Conservation (phyloP, 352 stramenopile genomes). For the Pelagophyceae sp. region DNA sequence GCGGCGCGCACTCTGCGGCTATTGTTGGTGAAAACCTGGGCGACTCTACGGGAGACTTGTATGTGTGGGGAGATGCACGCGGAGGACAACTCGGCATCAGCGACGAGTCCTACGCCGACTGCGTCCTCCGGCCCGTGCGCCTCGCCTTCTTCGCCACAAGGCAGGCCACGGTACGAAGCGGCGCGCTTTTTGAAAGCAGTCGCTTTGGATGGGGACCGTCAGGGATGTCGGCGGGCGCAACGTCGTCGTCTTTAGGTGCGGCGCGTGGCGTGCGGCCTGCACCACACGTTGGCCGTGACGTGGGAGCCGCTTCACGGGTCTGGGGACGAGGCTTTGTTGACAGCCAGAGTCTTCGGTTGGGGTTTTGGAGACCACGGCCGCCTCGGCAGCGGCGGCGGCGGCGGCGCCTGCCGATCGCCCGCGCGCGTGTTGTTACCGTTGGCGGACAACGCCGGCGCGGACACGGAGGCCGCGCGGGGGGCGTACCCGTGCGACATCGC, state of each 20-base stretch:
- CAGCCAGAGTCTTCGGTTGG: constrained; percentile 22
- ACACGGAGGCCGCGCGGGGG: not conserved
- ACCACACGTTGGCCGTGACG: constrained; percentile 25
- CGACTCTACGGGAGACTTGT: not conserved
- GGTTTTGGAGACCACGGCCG: constrained; percentile 27
- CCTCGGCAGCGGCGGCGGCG: constrained; percentile 19
- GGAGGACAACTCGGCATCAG: constrained; percentile 24
- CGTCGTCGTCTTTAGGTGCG: too few species aligned
- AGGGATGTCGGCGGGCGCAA: too few species aligned
- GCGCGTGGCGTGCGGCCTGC: constrained; percentile 24
- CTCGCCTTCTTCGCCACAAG: constrained; percentile 8
- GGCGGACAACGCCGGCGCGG: not conserved
- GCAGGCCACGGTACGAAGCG: not conserved
- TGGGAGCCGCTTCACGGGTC: too few species aligned
- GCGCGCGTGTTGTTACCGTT: not conserved
- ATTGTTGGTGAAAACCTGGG: not conserved
- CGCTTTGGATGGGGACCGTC: too few species aligned
- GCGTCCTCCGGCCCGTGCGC: not conserved
- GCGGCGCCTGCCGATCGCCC: not conserved
- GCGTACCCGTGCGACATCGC: too few species aligned
- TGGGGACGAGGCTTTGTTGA: not conserved
- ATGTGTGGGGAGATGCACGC: constrained; percentile 22
- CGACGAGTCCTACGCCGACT: constrained; percentile 5
- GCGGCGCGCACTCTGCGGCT: not conserved
- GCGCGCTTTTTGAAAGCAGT: too few species aligned